Evolutionary conservation across 2,329 filamentous ascomycete genomes (phyloP).

Genomic region (Neurospora sp.): DNA sequence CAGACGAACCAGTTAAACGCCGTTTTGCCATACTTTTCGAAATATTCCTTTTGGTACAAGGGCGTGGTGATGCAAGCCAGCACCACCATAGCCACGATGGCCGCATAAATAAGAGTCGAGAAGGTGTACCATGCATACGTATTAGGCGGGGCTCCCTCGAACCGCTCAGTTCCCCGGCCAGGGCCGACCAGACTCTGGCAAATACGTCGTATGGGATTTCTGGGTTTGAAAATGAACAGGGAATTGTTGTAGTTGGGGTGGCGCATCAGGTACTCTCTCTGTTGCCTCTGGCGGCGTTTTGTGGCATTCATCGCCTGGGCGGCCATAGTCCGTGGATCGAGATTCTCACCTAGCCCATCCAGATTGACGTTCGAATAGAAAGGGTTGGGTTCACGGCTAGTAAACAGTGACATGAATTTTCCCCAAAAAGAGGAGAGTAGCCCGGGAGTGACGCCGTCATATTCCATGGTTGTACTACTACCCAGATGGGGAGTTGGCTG

Average conservation of each 20-base stretch:
- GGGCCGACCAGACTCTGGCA: constrained; percentile 90
- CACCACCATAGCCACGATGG: constrained; percentile 96
- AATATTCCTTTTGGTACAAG: constrained; percentile 85
- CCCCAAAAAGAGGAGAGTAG: constrained; percentile 51
- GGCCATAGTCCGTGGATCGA: constrained; percentile 81
- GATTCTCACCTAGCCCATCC: constrained; percentile 61
- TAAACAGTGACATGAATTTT: constrained; percentile 44
- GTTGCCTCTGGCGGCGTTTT: constrained; percentile 72
- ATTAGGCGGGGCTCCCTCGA: constrained; percentile 83
- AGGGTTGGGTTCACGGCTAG: constrained; percentile 73
- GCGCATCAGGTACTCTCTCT: constrained; percentile 78
- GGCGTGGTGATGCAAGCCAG: constrained; percentile 91
- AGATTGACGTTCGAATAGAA: constrained; percentile 75
- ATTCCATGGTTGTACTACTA: constrained; percentile 10
- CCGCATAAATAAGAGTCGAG: constrained; percentile 85
- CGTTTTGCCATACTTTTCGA: constrained; percentile 45
- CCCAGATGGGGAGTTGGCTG: constrained; percentile 25
- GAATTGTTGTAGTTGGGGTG: constrained; percentile 91
- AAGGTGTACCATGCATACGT: constrained; percentile 87
- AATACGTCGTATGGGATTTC: constrained; percentile 65
- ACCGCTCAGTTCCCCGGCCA: constrained; percentile 73
- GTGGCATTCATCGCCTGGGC: constrained; percentile 80
- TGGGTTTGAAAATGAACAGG: constrained; percentile 73
- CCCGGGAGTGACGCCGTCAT: constrained; percentile 42
- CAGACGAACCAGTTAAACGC: constrained; percentile 87